Base-by-base conservation (phyloP, 371 early-diverging fungal species). In the Rhizopus arrhizus region DNA sequence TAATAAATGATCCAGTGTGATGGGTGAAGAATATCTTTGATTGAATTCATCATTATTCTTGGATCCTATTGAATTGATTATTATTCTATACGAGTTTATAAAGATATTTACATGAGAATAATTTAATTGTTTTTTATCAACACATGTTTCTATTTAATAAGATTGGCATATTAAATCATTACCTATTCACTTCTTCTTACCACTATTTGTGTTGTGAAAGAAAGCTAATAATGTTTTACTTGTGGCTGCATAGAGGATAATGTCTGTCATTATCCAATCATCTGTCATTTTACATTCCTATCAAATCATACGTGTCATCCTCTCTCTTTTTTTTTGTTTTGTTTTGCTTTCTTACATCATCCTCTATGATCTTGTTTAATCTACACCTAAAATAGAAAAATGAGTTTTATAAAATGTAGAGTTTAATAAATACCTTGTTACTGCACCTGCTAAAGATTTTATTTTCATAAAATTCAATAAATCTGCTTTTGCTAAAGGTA, bases 241-340 rank as follows among this genome's bases (percentile, higher is more conserved):
- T 28, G 81, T 77, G 29, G 81, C 84, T 55, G 80, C 74, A 50
- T 84, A 81, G 81, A 84, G 81, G 31, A 83, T 81, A 1, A 84
- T 69, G 47, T 86, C 78, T 11, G 85, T 71, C 7, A 86, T 68
- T 42, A 69, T 66, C 69, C 78, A 86, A 16, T 59, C 43, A 41
- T 38, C 29, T 45, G 46, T 8, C 46, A 45, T 0, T 8, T 22
- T 29, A 8, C 22, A 22, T 13, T 45, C n/a, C 9, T 16, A 11
- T n/a, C 13, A 7, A 12, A 11, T 8, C 46, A 11, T 13, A 4
- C 46, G 9, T 45, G 16, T 45, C 13, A 8, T 16, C 7, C 15
- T 45, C 2, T 15, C 1, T 45, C 1, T 16, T 15, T 45, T 15
- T 45, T 15, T 15, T 45, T 15, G 1, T 45, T 45, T 45, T 15